Evolutionary conservation across 805 yeast genomes (phyloP), one percentile per base, ranked within the genome.

Genomic region (Torulaspora gathmanii): DNA sequence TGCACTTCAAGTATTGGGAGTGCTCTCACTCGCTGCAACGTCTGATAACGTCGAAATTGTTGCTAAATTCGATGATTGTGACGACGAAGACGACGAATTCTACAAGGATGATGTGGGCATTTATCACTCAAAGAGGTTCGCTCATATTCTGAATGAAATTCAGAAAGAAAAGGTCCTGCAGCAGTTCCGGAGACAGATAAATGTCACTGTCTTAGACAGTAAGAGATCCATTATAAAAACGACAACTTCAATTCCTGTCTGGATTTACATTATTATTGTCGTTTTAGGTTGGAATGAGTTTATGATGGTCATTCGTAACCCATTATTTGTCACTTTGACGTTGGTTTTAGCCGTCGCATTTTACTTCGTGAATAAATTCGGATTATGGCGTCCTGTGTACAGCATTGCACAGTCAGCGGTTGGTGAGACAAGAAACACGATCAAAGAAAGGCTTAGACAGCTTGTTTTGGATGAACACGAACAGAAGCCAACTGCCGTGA

Each of bases 241-340:
- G 38, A 77, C 80, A 10, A 79, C 95, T 0, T 81, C 83, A 47
- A 83, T 93, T 46, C 99, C 99, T 3, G 71, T 80, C 52, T 93
- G 83, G 71, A 79, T 93, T 46, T 89, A 87, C 67, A 68, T 79
- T 9, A 59, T 91, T 11, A 69, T 93, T 19, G 64, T 84, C 2
- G 80, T 86, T 3, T 70, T 93, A 17, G 99, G 99, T 8, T 93
- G 96, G 96, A 90, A 90, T 64, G 97, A 93, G 71, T 83, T 93
- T 54, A 77, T 89, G 84, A 83, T 93, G 8, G 78, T 93, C 13
- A 60, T 93, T 35, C 77, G 95, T 51, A 90, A 86, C 61, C 97
- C 99, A 42, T 57, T 91, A n/a, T 76, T 85, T 54, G 80, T 90
- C 52, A 72, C 85, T 5, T 62, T 89, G 39, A 56, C 77, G 1